Conservation (phyloP, 257 asterid genomes). For the Nicotiana paniculata region DNA sequence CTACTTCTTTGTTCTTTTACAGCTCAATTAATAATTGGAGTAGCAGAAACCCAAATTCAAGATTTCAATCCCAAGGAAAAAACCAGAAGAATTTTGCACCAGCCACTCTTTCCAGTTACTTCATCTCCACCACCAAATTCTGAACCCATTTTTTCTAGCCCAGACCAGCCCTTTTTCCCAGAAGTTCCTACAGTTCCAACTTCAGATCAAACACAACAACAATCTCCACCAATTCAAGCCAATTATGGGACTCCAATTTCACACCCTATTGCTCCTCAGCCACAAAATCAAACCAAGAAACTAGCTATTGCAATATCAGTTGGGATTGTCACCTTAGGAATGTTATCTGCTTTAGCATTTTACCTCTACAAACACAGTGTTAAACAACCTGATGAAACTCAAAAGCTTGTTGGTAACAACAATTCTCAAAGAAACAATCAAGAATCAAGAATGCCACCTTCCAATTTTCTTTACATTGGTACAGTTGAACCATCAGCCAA, state of each 20-base stretch:
- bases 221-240: slow-evolving; percentile 31
- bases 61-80: slow-evolving; percentile 14
- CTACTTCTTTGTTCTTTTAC: slow-evolving; percentile 10
- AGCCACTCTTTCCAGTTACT: slow-evolving; percentile 59
- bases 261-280: slow-evolving; percentile 26
- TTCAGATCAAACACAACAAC: slow-evolving; percentile 38
- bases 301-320: slow-evolving; percentile 53
- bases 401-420: slow-evolving; percentile 48
- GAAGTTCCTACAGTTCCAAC: slow-evolving; percentile 56
- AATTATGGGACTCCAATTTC: slow-evolving; percentile 26
- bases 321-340: slow-evolving; percentile 47
- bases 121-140: slow-evolving; percentile 36
- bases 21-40: not conserved
- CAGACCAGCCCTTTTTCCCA: slow-evolving; percentile 90
- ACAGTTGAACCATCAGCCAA: slow-evolving; percentile 76
- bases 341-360: slow-evolving; percentile 55
- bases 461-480: slow-evolving; percentile 82
- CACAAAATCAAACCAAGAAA: slow-evolving; percentile 39
- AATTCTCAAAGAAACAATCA: slow-evolving; percentile 33
- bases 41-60: not conserved
- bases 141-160: slow-evolving; percentile 34
- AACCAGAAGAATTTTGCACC: slow-evolving; percentile 74
- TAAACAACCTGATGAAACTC: slow-evolving; percentile 42
- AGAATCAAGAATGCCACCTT: slow-evolving; percentile 74
- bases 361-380: slow-evolving; percentile 46